phyloP scores from a whole-genome alignment of 495 filamentous ascomycete genomes.

The Chaetomidium leptoderma region DNA sequence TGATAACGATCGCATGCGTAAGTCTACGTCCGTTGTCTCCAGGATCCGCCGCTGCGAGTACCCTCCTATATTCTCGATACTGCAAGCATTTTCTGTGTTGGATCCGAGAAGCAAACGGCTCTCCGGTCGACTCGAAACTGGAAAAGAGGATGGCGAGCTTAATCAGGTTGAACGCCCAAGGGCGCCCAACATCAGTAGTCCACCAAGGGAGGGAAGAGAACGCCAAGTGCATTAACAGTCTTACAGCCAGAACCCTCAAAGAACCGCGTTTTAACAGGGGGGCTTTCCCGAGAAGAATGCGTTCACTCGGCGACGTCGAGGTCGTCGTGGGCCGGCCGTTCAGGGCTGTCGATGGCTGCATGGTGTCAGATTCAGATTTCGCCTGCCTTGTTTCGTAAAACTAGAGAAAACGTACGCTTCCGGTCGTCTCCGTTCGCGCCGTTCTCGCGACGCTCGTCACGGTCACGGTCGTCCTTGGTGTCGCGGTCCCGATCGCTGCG shows the following conservation, averaged over 20 bases:
- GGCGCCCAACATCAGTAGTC: conserved; percentile 32
- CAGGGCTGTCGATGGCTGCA: conserved; percentile 63
- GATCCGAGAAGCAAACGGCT: not conserved
- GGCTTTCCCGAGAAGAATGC: not conserved
- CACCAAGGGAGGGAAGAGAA: conserved; percentile 14
- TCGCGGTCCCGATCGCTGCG: conserved; percentile 52
- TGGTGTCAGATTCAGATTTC: conserved; percentile 23
- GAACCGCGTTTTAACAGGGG: not conserved
- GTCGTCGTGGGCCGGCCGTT: conserved; percentile 83
- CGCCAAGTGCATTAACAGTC: conserved; percentile 22
- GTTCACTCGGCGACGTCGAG: conserved; percentile 87
- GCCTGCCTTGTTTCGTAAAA: conserved; percentile 3
- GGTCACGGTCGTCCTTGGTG: conserved; percentile 50
- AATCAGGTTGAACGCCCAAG: conserved; percentile 6
- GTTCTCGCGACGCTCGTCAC: conserved; percentile 58
- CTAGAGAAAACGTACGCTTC: conserved; percentile 61
- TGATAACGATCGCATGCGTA: not conserved
- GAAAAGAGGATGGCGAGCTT: conserved; percentile 19
- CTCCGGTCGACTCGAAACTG: conserved; percentile 34
- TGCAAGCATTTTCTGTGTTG: not conserved
- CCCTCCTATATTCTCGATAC: not conserved
- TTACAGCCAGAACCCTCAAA: conserved; percentile 25
- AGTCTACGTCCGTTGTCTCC: conserved; percentile 4
- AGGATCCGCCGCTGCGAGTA: not conserved
- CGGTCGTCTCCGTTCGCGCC: conserved; percentile 76